These are phyloP conservation scores for Sanghuangporus sanghuang DNA, from an alignment of 1,284 basidiomycete species.

Conservation along the genomic window DNA sequence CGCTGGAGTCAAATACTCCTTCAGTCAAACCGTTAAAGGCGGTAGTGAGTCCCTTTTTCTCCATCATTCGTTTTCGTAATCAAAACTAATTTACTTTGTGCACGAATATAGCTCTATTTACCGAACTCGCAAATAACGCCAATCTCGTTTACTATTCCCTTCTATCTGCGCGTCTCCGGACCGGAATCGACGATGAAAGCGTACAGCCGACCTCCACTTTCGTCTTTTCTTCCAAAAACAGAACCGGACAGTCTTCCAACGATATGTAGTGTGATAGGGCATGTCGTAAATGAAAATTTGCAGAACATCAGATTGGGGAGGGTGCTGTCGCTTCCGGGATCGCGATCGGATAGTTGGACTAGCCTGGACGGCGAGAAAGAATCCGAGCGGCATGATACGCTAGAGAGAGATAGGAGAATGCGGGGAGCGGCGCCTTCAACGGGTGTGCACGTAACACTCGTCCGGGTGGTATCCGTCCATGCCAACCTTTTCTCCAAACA, in stretches of 20 bases:
- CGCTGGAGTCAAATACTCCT: conserved; percentile 4
- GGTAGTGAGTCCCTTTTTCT: conserved; percentile 2
- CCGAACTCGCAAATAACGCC: conserved; percentile 15
- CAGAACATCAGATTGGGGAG: not conserved
- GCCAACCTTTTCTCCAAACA: not conserved
- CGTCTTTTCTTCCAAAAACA: conserved; percentile 15
- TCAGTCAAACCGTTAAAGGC: conserved; percentile 5
- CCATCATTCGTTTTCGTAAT: not conserved
- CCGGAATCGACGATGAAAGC: conserved; percentile 2
- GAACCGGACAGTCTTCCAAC: conserved; percentile 5
- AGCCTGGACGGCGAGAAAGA: not conserved
- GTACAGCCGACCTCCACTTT: not conserved
- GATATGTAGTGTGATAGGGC: conserved; percentile 2
- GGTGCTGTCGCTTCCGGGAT: not conserved
- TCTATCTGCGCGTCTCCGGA: conserved; percentile 10
- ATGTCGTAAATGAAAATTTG: conserved; percentile 4
- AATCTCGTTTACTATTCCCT: conserved; percentile 8
- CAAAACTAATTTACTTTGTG: not conserved
- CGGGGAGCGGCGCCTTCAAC: not conserved
- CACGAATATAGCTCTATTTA: conserved; percentile 13
- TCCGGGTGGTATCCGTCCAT: conserved; percentile 12
- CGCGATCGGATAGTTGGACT: not conserved
- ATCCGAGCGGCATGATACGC: not conserved
- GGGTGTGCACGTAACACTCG: conserved; percentile 6
- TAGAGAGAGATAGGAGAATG: not conserved